Conservation (phyloP, 495 filamentous ascomycete genomes). For the Chaetomidium leptoderma region DNA sequence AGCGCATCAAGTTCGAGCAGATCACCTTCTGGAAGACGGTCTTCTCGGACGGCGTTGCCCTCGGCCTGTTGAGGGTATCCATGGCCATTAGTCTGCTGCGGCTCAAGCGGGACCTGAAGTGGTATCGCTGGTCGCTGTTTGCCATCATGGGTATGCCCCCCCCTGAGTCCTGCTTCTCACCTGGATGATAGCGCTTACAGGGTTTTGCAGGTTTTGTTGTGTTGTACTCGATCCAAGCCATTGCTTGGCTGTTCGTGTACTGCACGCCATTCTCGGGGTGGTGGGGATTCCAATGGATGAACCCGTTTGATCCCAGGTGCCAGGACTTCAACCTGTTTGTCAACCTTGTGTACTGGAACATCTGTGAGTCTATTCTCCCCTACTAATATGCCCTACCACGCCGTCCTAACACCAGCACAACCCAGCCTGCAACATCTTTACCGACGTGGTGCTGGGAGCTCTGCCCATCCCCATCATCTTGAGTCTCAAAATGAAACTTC, state of each 20-base stretch:
- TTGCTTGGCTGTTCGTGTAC: constrained; percentile 29
- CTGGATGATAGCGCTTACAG: neutral
- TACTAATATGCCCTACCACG: neutral
- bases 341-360: constrained; percentile 8
- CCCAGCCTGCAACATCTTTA: constrained; percentile 11
- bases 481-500: constrained; percentile 11
- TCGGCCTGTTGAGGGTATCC: constrained; percentile 41
- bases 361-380: constrained; percentile 1
- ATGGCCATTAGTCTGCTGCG: constrained; percentile 30
- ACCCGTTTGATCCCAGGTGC: constrained; percentile 6
- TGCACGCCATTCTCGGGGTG: constrained; percentile 25
- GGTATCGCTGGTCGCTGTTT: constrained; percentile 22
- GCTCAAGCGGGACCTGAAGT: constrained; percentile 13
- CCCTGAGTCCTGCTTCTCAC: constrained; percentile 1
- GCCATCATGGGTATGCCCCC: constrained; percentile 20
- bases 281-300: constrained; percentile 12
- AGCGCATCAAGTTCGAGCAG: constrained; percentile 32
- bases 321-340: constrained; percentile 4
- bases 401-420: neutral
- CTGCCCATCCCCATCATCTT: constrained; percentile 15
- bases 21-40: constrained; percentile 36
- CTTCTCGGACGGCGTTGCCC: constrained; percentile 31
- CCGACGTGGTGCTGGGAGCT: constrained; percentile 7
- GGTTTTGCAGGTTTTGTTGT: constrained; percentile 29
- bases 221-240: constrained; percentile 26